Base-by-base conservation (phyloP, 2,329 filamentous ascomycete species). In the Neodidymelliopsis sp. region DNA sequence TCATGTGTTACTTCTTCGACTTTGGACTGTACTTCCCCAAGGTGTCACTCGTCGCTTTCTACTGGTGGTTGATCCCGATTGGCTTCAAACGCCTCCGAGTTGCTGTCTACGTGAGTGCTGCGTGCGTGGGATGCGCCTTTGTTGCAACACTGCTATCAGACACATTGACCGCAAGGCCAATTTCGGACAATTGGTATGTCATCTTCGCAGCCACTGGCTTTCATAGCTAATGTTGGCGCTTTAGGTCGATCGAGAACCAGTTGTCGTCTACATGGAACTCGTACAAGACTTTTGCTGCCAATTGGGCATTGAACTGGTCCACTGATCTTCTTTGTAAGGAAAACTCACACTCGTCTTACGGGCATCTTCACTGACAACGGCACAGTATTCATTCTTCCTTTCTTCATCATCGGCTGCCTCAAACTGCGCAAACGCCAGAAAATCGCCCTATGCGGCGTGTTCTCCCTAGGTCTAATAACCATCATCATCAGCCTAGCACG, bases 21-120 rank as follows among this genome's bases (percentile, higher is more conserved):
- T 42, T 59, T 5, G 58, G 58, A 8, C 29, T 64, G 18, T 64
- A 59, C 27, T 57, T 63, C 4, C 61, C 60, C 13, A 64, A 63
- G 29, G 51, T 38, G 2, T 58, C 61, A 3, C 36, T 64, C 3
- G 44, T 61, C 4, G 49, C 61, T 1, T 64, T 64, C 36, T 64
- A 59, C 39, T 61, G 58, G 60, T 64, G 61, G 61, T 34, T 64
- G 25, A 57, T 64, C n/a, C 61, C 60, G 24, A 19, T 24, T 13
- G 53, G 58, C 1, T 62, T 64, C 18, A 40, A 45, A 23, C 53
- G 54, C 22, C 54, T 64, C n/a, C 54, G 58, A 8, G 15, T 62
- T 12, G 47, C 54, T 22, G 29, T 63, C 9, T 62, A 60, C 22
- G 29, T 49, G 4, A 34, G 47, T 11, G 45, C 53, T 6, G 49